Conservation (phyloP, 2,329 filamentous ascomycete species). For the Zalaria obscura region DNA sequence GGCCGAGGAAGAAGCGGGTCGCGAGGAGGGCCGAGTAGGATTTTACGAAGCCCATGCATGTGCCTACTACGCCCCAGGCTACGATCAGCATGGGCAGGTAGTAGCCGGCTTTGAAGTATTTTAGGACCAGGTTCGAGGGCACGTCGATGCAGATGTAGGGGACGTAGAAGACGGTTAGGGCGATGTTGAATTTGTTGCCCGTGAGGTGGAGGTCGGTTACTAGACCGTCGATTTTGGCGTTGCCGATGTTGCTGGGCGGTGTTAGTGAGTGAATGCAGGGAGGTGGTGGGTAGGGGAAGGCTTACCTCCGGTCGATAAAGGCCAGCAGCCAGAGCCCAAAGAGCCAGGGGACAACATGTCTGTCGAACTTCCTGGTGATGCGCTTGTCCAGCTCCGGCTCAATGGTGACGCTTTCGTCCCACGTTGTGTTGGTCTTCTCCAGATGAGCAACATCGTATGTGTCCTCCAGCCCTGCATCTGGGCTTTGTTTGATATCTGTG, state of each 20-base stretch:
- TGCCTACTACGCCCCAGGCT: constrained; percentile 25
- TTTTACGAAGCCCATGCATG: constrained; percentile 27
- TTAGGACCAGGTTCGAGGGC: constrained; percentile 20
- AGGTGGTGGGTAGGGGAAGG: too few relatives aligned
- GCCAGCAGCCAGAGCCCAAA: constrained; percentile 33
- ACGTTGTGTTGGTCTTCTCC: constrained; percentile 8
- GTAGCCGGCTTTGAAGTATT: constrained; percentile 22
- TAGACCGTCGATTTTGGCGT: constrained; percentile 28
- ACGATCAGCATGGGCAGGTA: constrained; percentile 26
- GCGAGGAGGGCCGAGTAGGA: constrained; percentile 25
- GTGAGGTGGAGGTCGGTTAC: constrained; percentile 23
- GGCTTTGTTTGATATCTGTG: too few relatives aligned
- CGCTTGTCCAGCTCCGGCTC: constrained; percentile 14
- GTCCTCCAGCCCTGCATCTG: neutral
- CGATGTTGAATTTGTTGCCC: constrained; percentile 27
- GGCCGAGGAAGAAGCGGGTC: constrained; percentile 25
- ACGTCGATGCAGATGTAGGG: constrained; percentile 24
- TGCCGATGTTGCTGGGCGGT: constrained; percentile 21
- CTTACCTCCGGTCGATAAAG: constrained; percentile 27
- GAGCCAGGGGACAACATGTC: constrained; percentile 30
- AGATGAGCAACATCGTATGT: constrained; percentile 5
- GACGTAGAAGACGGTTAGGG: constrained; percentile 31
- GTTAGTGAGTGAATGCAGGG: too few relatives aligned
- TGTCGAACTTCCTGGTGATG: constrained; percentile 28
- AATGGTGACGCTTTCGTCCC: constrained; percentile 4